Evolutionary conservation across 257 asterid species (phyloP), one percentile per base, ranked within the genome.

Genomic region (Przewalskia tangutica): DNA sequence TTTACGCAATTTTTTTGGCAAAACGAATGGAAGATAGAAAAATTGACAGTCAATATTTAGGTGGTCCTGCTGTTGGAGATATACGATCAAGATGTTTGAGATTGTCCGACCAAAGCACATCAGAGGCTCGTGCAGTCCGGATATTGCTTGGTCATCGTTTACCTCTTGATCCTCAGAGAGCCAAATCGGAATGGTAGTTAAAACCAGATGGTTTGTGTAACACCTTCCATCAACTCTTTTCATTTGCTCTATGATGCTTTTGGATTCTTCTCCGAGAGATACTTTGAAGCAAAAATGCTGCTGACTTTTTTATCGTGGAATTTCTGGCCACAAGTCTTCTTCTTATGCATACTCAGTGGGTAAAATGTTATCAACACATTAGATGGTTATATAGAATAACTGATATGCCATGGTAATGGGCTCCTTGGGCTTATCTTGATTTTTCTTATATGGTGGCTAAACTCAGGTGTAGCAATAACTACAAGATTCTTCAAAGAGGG

Each of bases 31-130:
- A 75, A 48, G 80, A 23, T 27, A 12, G 42, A 75, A 75, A 75
- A 23, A 5, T 75, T 75, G 62, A 50, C 80, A 17, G 46, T 36
- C 38, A 62, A 62, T 56, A 81, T 81, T 53, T 91, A 95, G 99
- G 99, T 81, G 99, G 99, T 81, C 99, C 99, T 27, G 99, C 99
- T 77, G 98, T 95, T 86, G 99, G 99, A 83, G 99, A 95, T 88
- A 95, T 95, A 80, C 92, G 97, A 67, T 95, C 99, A 81, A 90
- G 99, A 84, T 95, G 98, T 89, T 88, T 95, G 90, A 92, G 99
- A 85, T 81, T 95, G 54, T 92, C 99, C 27, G 99, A 90, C 85
- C 89, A 93, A 85, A 95, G 98, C 84, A 91, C 98, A 16, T 82
- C 84, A 23, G 99, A 95, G 87, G 99, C 93, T 86, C 97, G 91